Percentiles rank a stretch among this genome's conserved stretches.
These are phyloP conservation scores for Ophiostoma novo-ulmi DNA, from an alignment of 2,329 filamentous ascomycete species.

Conservation along the genomic window DNA sequence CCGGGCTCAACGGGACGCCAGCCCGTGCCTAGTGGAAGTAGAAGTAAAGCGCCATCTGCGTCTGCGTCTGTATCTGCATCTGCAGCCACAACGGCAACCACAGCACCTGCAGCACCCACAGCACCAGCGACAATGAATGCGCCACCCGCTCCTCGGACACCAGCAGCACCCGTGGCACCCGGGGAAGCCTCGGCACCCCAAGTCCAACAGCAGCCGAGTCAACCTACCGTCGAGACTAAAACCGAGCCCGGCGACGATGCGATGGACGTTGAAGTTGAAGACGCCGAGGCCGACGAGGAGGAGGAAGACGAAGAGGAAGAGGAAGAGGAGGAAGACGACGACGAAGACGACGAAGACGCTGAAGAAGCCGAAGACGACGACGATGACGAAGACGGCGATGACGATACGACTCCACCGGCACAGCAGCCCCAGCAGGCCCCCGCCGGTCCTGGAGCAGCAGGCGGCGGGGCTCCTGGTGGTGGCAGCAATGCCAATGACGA, in stretches of 20 bases:
- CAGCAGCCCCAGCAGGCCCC: neutral
- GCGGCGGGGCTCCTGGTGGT: neutral
- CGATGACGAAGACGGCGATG: constrained; percentile 14
- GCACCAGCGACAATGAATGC: neutral
- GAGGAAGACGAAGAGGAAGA: constrained; percentile 14
- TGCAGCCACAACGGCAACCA: neutral
- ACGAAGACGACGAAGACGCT: neutral
- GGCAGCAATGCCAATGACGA: neutral
- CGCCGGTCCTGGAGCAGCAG: neutral
- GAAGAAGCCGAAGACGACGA: constrained; percentile 15
- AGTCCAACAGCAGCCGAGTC: neutral
- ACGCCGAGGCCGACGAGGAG: neutral
- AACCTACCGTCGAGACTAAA: neutral
- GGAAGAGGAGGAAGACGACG: constrained; percentile 3
- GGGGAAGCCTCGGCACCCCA: neutral
- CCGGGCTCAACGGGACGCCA: neutral
- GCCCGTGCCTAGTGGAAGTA: neutral
- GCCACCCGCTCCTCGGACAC: neutral
- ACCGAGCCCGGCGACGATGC: neutral
- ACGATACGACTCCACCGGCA: neutral
- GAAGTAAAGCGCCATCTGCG: neutral
- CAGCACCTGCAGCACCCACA: neutral
- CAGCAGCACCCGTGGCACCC: neutral
- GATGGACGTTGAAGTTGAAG: neutral
- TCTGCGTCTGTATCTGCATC: neutral